These are phyloP conservation scores for Paramecium sonneborni DNA, from an alignment of 73 alveolate genomes.

Conservation along the genomic window DNA sequence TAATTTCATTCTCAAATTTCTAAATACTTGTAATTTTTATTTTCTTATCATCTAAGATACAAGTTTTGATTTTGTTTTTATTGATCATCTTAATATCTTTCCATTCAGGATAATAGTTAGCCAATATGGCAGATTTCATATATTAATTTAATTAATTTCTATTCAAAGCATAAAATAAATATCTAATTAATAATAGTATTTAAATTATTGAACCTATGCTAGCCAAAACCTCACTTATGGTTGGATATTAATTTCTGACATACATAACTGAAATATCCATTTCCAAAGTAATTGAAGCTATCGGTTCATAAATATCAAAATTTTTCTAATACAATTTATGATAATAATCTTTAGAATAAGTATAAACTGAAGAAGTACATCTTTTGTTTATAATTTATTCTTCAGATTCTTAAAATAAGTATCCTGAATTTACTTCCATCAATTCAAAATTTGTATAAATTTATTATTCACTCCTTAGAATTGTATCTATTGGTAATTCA, in stretches of 20 bases:
- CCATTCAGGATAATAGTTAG: neutral
- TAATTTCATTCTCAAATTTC: neutral
- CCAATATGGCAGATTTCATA: neutral
- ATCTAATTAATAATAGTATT: neutral
- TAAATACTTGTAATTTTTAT: neutral
- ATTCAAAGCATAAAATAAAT: neutral
- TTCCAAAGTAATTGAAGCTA: neutral
- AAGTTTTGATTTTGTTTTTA: neutral
- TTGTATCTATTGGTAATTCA: neutral
- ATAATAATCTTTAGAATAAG: neutral
- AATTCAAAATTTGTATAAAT: neutral
- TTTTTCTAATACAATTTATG: neutral
- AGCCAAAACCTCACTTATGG: neutral
- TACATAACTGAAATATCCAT: neutral
- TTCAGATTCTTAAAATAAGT: neutral
- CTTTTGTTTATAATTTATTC: neutral
- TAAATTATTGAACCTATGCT: neutral
- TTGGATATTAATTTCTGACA: neutral
- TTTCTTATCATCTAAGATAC: neutral
- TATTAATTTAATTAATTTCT: neutral
- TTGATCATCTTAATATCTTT: neutral
- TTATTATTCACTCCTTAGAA: neutral
- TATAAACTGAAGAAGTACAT: neutral
- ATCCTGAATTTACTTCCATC: neutral
- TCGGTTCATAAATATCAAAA: neutral